Base-by-base conservation (phyloP, 257 asterid species). In the Nicotiana tabacum region DNA sequence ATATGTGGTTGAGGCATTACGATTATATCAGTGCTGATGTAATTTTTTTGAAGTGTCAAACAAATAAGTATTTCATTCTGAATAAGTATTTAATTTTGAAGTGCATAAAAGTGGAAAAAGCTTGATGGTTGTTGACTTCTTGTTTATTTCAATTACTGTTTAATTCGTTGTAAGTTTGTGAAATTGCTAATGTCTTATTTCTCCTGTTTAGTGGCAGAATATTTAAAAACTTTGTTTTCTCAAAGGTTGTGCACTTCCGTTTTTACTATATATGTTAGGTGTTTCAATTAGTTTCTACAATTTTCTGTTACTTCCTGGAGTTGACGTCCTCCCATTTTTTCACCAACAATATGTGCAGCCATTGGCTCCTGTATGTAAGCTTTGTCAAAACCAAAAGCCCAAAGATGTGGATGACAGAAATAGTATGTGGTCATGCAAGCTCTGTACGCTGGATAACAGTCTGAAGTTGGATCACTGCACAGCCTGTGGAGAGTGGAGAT, bases 401-500 rank as follows among this genome's bases (percentile, higher is more conserved):
- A 89, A 86, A 86, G 90, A 90, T 5, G 84, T 51, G 65, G 86
- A 83, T 9, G 83, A 64, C 80, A 89, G 87, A 81, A 79, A 57
- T 27, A 77, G 77, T 32, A 51, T 77, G 21, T 96, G 98, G 99
- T 87, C 96, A 53, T 94, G 99, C 87, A 91, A 83, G 85, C 87
- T 93, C 85, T 96, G 98, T 74, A 94, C 98, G 3, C 87, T 88
- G 80, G 97, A 93, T 83, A 96, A 96, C 81, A 87, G 84, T 80
- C 84, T 82, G 82, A 86, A 88, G 88, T 80, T 82, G 83, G 98
- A 93, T 56, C 90, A 89, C 84, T 96, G 99, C 82, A 83, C 78
- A 12, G 94, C 88, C 39, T 96, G 98, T 83, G 96, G 87, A 68
- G 85, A 96, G 21, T 92, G 98, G 97, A 92, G 95, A 90, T 92